Evolutionary conservation across 768 basidiomycete genomes (phyloP).

Genomic region (Hysterangium stoloniferum): DNA sequence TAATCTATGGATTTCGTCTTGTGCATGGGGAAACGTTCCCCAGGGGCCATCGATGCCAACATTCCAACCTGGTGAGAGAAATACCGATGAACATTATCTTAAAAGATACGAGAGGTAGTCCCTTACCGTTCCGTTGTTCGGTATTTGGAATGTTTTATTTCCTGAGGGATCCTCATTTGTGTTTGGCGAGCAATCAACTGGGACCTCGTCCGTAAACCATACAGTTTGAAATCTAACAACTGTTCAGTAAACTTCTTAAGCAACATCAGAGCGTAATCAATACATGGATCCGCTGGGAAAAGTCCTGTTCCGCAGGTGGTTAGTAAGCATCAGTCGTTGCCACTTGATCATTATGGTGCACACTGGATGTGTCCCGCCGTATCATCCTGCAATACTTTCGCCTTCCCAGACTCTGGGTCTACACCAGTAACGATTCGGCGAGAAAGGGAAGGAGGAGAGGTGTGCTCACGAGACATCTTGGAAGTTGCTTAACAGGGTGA

Average conservation of each 20-base stretch:
- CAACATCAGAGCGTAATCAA: too few relatives aligned
- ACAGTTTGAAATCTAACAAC: conserved; percentile 1
- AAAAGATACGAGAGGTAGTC: not conserved
- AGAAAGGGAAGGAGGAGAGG: not conserved
- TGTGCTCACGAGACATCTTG: too few relatives aligned
- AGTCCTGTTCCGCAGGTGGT: too few relatives aligned
- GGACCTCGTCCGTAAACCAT: not conserved
- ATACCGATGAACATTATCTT: not conserved
- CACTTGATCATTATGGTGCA: not conserved
- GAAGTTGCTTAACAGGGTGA: too few relatives aligned
- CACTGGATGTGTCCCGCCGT: not conserved
- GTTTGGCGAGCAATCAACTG: not conserved
- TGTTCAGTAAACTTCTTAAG: too few relatives aligned
- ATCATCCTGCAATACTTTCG: not conserved
- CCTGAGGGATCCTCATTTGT: not conserved
- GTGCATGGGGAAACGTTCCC: not conserved
- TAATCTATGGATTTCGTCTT: not conserved
- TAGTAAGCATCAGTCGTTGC: not conserved
- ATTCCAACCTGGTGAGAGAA: not conserved
- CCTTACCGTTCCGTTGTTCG: not conserved
- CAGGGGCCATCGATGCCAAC: not conserved
- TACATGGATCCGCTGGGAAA: too few relatives aligned
- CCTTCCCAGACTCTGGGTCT: not conserved
- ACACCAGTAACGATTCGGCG: not conserved
- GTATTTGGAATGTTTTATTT: not conserved